Percentiles rank a stretch among this genome's conserved stretches.
Conservation (phyloP, 495 filamentous ascomycete genomes). For the Podospora appendiculata region DNA sequence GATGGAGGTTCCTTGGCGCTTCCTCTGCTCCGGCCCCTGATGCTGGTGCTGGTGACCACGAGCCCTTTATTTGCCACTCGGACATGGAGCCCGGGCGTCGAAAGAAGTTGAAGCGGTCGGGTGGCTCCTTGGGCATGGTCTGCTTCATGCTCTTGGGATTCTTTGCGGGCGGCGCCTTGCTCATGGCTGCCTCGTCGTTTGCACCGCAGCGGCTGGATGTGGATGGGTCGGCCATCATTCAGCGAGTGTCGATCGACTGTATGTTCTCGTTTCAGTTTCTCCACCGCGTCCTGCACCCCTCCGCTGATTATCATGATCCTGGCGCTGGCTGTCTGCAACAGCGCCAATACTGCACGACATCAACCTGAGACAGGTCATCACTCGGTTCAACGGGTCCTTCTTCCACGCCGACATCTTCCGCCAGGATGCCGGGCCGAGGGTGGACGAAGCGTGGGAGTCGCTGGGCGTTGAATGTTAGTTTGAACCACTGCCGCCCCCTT, state of each 20-base stretch:
- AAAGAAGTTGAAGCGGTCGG: too few relatives aligned
- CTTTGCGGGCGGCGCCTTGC: background rate
- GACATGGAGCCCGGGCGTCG: too few relatives aligned
- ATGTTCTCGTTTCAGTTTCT: background rate
- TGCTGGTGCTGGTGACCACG: too few relatives aligned
- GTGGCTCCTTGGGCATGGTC: too few relatives aligned
- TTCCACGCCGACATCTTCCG: slow-evolving; percentile 46
- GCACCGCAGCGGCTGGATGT: background rate
- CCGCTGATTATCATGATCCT: background rate
- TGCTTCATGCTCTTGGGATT: too few relatives aligned
- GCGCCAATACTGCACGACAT: background rate
- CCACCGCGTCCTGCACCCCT: background rate
- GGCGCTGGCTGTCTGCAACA: background rate
- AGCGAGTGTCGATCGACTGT: background rate
- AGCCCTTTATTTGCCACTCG: too few relatives aligned
- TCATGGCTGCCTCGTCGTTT: background rate
- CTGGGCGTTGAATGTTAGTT: slow-evolving; percentile 42
- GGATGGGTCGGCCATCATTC: background rate
- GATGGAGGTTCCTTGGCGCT: too few relatives aligned
- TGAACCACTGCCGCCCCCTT: too few relatives aligned
- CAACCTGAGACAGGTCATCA: background rate
- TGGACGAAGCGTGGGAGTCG: slow-evolving; percentile 49
- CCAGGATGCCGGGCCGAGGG: slow-evolving; percentile 40
- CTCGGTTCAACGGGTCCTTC: slow-evolving; percentile 42
- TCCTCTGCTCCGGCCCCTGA: too few relatives aligned